Conservation (phyloP, 2,329 filamentous ascomycete species). For the Tolypocladium ovalisporum region DNA sequence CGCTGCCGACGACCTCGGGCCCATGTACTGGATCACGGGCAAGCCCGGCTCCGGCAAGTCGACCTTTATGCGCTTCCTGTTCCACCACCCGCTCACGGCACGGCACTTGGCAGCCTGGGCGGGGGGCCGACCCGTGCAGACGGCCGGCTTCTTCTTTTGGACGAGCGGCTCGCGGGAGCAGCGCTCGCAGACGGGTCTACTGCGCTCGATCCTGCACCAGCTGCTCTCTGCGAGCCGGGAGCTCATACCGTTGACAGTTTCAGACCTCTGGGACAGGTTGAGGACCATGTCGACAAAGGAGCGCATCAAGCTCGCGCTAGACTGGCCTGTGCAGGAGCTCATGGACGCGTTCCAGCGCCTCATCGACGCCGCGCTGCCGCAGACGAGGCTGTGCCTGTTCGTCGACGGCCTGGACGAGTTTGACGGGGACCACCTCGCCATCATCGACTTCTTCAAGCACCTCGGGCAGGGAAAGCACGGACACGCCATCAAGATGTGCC, state of each 20-base stretch:
- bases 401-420: slow-evolving; percentile 24
- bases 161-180: slow-evolving; percentile 26
- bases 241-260: slow-evolving; percentile 14
- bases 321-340: slow-evolving; percentile 20
- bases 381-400: slow-evolving; percentile 15
- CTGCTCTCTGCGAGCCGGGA: slow-evolving; percentile 14
- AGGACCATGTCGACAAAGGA: slow-evolving; percentile 18
- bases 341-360: slow-evolving; percentile 12
- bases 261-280: slow-evolving; percentile 16
- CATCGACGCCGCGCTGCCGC: slow-evolving; percentile 8
- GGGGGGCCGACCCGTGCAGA: slow-evolving; percentile 11
- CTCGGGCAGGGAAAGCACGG: slow-evolving; percentile 7
- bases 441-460: slow-evolving; percentile 17
- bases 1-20: slow-evolving; percentile 6
- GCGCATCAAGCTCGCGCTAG: slow-evolving; percentile 14
- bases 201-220: slow-evolving; percentile 25
- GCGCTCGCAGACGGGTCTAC: slow-evolving; percentile 22
- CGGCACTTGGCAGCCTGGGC: slow-evolving; percentile 16
- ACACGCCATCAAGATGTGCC: slow-evolving; percentile 15
- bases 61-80: slow-evolving; percentile 29
- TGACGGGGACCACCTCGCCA: slow-evolving; percentile 15
- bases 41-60: slow-evolving; percentile 36
- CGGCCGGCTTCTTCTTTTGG: slow-evolving; percentile 35
- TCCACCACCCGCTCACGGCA: slow-evolving; percentile 9
- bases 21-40: slow-evolving; percentile 26